Evolutionary conservation across 2,329 filamentous ascomycete species (phyloP), one percentile per base, ranked within the genome.

Genomic region (Xylariaceae sp.): DNA sequence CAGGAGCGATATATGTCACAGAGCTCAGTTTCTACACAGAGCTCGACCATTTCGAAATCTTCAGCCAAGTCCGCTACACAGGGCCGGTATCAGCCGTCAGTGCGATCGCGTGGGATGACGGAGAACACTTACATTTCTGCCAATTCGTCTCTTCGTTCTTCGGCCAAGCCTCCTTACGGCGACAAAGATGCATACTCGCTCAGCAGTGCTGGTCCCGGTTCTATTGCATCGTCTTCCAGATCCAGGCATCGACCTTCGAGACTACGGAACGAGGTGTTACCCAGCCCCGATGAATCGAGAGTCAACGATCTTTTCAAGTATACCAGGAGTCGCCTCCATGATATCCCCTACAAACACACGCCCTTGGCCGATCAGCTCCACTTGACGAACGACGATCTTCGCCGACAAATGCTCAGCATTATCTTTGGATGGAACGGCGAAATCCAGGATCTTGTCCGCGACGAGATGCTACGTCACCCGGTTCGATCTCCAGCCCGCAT

Each of bases 381-480:
- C 34, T 75, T 90, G 23, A 89, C 88, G 2, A 87, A 87, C 61
- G 88, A 97, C 66, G 88, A 96, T 65, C 81, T 97, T 50, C 86
- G 93, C 52, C 83, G 82, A 51, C 92, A 97, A 73, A 97, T 99
- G 92, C 81, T 99, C 3, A 90, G 83, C 66, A 88, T 92, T 4
- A 92, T 99, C 1, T 99, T 99, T 73, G 94, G 94, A 2, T 99
- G 94, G 92, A 87, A 93, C 55, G 87, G 87, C 57, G 90, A 96
- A 66, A 86, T 93, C 47, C 83, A 91, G 51, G 87, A 87, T 50
- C 76, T 99, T 53, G 85, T 99, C 56, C 83, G 86, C 8, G 92
- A 97, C 72, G 94, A 99, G 73, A 80, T 96, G 77, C 82, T 80
- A 61, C 83, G 88, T 17, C 90, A 96, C 69, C 80, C 85, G 1